Base-by-base conservation (phyloP, 495 filamentous ascomycete genomes). In the Trichoderma orchidacearum region DNA sequence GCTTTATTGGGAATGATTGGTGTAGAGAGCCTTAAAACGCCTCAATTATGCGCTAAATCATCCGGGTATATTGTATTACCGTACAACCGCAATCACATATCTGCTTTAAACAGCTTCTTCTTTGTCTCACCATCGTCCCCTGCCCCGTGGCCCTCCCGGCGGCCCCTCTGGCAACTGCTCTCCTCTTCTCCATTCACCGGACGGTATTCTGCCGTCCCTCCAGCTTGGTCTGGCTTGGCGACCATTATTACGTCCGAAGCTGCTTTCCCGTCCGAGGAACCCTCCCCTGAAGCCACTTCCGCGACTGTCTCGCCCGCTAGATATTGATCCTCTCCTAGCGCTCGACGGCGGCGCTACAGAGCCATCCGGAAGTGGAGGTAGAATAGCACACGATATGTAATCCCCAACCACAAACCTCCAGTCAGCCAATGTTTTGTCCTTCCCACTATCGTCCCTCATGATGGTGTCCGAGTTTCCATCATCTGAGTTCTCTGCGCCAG, bases 381-480 rank as follows among this genome's bases (percentile, higher is more conserved):
- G 69, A 50, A 97, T 83, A 2, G 88, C 86, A 65, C 85, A 89
- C 56, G 82, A 82, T 23, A 97, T 77, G 65, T 84, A 96, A 70
- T 96, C 92, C 0, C 92, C 93, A 58, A 91, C 83, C 29, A 96
- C 84, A 61, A 96, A 95, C 27, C 81, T 75, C 31, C 78, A 81
- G 41, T 94, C 89, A 50, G 72, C 70, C 36, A 96, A 69, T 41
- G 86, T 87, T 70, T 84, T 91, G 9, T 84, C 79, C 38, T 0
- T 67, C 60, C 9, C n/a, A 3, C 18, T 11, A 25, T 48, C 41
- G 21, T 48, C 41, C 41, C 18, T 48, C 41, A 48, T 48, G 8
- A 17, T 11, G 41, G n/a, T 12, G 27, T 48, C 41, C 2, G 41
- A 15, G 3, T 27, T 38, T 9, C 15, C 27, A 23, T 34, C 30